Evolutionary conservation across 2,329 filamentous ascomycete species (phyloP).

Genomic region (Lachnellula arida): DNA sequence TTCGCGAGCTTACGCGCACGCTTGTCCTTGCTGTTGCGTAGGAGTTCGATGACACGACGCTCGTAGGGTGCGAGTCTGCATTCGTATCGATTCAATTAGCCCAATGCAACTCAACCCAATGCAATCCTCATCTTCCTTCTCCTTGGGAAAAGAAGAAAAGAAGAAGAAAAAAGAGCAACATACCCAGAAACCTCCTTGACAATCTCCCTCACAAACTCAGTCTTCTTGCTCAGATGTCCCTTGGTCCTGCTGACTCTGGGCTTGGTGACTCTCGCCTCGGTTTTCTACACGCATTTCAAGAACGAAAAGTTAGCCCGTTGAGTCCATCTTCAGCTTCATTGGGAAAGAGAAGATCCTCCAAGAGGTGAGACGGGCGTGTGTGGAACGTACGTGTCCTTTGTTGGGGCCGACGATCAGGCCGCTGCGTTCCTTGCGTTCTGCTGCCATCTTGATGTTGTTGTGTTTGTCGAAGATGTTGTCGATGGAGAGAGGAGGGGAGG

Average conservation of each 20-base stretch:
- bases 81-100: conserved; percentile 9
- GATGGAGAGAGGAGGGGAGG: not conserved
- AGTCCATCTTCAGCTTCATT: conserved; percentile 53
- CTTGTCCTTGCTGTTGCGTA: conserved; percentile 99
- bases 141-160: not conserved
- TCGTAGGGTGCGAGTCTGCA: conserved; percentile 83
- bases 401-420: conserved; percentile 59
- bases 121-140: not conserved
- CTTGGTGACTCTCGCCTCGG: conserved; percentile 73
- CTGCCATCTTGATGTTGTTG: conserved; percentile 45
- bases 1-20: conserved; percentile 97
- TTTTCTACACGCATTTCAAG: conserved; percentile 57
- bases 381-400: conserved; percentile 57
- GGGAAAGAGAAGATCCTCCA: conserved; percentile 64
- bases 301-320: conserved; percentile 36
- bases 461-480: conserved; percentile 14
- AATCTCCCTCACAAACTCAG: conserved; percentile 93
- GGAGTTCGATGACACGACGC: conserved; percentile 97
- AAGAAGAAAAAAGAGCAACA: conserved; percentile 34
- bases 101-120: not conserved
- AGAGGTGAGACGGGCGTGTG: conserved; percentile 56
- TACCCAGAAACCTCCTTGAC: conserved; percentile 98
- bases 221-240: conserved; percentile 95
- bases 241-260: conserved; percentile 80
- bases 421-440: conserved; percentile 51